Conservation (phyloP, 2,329 filamentous ascomycete genomes). For the Xylaria sp. region DNA sequence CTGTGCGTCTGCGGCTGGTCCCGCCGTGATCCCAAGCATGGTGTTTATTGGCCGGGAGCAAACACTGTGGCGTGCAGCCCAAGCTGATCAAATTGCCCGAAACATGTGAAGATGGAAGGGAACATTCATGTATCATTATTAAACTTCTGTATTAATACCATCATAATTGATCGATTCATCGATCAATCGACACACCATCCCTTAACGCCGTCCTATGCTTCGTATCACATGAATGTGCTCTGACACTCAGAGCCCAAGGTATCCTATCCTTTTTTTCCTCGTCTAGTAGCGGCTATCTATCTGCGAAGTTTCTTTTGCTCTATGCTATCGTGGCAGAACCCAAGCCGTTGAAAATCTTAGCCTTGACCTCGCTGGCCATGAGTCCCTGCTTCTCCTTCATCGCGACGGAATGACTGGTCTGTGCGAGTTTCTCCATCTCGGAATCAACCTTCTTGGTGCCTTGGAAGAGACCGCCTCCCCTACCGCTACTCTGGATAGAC, state of each 20-base stretch:
- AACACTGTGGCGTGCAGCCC: slow-evolving; percentile 40
- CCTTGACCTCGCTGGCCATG: slow-evolving; percentile 47
- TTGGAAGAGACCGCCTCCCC: slow-evolving; percentile 43
- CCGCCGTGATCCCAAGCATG: slow-evolving; percentile 41
- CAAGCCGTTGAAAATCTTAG: slow-evolving; percentile 48
- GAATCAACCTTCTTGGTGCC: slow-evolving; percentile 33
- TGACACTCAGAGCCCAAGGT: slow-evolving; percentile 8
- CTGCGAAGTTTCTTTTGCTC: slow-evolving; percentile 12
- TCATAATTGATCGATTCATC: slow-evolving; percentile 25
- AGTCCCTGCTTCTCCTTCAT: slow-evolving; percentile 51
- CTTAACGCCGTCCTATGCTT: slow-evolving; percentile 49
- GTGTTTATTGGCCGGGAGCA: slow-evolving; percentile 44
- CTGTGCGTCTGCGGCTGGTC: slow-evolving; percentile 39
- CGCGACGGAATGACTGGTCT: slow-evolving; percentile 46
- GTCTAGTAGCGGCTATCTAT: slow-evolving; percentile 4
- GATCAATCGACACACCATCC: slow-evolving; percentile 16
- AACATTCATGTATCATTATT: no score
- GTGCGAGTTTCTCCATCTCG: slow-evolving; percentile 46
- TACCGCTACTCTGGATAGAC: slow-evolving; percentile 48
- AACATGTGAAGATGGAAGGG: slow-evolving; percentile 9
- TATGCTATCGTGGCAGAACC: slow-evolving; percentile 27
- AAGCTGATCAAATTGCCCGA: slow-evolving; percentile 37
- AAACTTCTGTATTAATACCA: slow-evolving; percentile 39
- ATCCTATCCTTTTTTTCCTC: slow-evolving; percentile 9
- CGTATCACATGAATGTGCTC: slow-evolving; percentile 37